Evolutionary conservation across 2,329 filamentous ascomycete species (phyloP).

Genomic region (Didymella lethalis): DNA sequence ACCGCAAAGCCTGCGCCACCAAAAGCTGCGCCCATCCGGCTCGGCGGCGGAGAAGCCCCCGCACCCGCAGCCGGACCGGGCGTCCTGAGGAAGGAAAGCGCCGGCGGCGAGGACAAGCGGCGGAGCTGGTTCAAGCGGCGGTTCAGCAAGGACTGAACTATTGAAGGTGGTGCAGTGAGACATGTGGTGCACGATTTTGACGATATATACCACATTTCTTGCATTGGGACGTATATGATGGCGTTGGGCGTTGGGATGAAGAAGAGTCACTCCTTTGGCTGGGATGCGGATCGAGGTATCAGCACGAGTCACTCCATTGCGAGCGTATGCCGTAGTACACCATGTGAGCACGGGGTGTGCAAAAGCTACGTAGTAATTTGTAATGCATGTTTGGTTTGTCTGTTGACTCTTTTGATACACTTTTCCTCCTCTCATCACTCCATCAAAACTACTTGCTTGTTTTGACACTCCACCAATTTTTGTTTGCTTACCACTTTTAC

Average conservation of each 20-base stretch:
- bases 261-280: slow-evolving; percentile 27
- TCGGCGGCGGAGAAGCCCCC: slow-evolving; percentile 29
- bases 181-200: slow-evolving; percentile 19
- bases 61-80: slow-evolving; percentile 26
- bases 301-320: neutral
- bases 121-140: slow-evolving; percentile 89
- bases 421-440: no score
- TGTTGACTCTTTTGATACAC: no score
- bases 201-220: slow-evolving; percentile 18
- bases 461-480: no score
- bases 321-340: slow-evolving; percentile 20
- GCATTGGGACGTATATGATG: slow-evolving; percentile 10
- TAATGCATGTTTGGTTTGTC: slow-evolving; percentile 30
- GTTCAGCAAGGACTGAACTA: slow-evolving; percentile 71
- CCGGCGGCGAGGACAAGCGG: slow-evolving; percentile 63
- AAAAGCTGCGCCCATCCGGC: slow-evolving; percentile 34
- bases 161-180: neutral
- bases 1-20: slow-evolving; percentile 20
- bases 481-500: slow-evolving; percentile 11
- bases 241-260: slow-evolving; percentile 16
- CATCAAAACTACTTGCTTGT: no score
- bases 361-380: slow-evolving; percentile 36
- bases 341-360: slow-evolving; percentile 2
- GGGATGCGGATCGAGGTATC: no score
- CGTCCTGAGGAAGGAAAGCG: slow-evolving; percentile 35